Percentiles rank a stretch among this genome's conserved stretches.
Conservation (phyloP, 768 basidiomycete genomes). For the Daedaleopsis sinensis region DNA sequence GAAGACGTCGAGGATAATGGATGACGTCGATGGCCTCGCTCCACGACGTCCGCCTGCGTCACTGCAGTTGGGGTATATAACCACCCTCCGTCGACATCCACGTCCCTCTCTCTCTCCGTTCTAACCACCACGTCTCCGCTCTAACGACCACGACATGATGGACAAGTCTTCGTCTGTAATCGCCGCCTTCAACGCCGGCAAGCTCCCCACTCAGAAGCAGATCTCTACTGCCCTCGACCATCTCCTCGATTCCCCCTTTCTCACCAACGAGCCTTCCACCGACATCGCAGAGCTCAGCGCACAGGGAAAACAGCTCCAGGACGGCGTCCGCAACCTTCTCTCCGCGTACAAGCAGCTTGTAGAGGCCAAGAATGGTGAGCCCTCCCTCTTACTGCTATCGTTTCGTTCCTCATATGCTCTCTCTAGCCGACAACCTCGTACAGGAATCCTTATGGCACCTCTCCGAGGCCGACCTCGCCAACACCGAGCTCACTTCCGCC, state of each 20-base stretch:
- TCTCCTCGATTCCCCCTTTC: constrained; percentile 51
- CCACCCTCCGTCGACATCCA: no score
- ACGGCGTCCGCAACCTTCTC: constrained; percentile 54
- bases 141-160: constrained; percentile 40
- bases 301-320: constrained; percentile 55
- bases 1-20: no score
- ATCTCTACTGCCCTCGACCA: constrained; percentile 55
- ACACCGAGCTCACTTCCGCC: constrained; percentile 37
- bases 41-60: no score
- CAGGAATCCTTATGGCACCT: constrained; percentile 73
- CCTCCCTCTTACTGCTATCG: background rate
- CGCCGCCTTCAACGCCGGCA: constrained; percentile 72
- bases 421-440: constrained; percentile 60
- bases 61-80: no score
- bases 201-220: constrained; percentile 67
- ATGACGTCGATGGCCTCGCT: no score
- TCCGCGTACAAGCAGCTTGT: constrained; percentile 58
- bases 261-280: constrained; percentile 44
- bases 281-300: constrained; percentile 50
- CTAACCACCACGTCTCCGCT: no score
- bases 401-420: background rate
- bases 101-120: no score
- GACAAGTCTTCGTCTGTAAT: constrained; percentile 63
- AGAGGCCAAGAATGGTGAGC: constrained; percentile 58
- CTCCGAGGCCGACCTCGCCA: constrained; percentile 51